Evolutionary conservation across 208 protist genomes (phyloP).

Genomic region (Acanthamoeba healyi): DNA sequence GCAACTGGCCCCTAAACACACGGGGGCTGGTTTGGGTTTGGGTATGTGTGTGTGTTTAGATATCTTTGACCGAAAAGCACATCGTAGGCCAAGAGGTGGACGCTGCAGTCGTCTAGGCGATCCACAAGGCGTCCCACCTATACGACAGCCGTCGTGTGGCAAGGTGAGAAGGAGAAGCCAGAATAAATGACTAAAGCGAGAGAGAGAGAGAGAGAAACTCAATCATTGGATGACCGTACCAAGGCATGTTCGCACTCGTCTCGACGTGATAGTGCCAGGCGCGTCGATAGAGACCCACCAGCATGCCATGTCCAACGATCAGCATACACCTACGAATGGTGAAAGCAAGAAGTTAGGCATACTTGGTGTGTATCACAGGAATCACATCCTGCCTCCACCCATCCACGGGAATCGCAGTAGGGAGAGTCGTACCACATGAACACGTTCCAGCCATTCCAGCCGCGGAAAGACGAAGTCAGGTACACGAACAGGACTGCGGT

Average conservation of each 20-base stretch:
- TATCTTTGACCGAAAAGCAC: no score
- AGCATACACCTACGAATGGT: background rate
- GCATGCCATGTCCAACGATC: conserved; percentile 61
- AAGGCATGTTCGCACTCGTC: conserved; percentile 15
- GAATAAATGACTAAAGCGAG: no score
- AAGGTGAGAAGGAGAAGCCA: background rate
- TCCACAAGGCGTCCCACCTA: conserved; percentile 37
- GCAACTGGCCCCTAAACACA: no score
- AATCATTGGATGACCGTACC: conserved; percentile 10
- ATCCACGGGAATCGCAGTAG: background rate
- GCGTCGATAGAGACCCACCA: conserved; percentile 56
- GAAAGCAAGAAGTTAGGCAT: background rate
- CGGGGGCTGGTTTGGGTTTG: no score
- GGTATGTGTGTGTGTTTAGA: no score
- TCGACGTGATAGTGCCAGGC: conserved; percentile 56
- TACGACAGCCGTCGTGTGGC: background rate
- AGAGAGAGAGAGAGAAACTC: no score
- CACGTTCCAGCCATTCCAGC: conserved; percentile 63
- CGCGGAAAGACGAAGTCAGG: conserved; percentile 22
- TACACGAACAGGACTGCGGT: conserved; percentile 26
- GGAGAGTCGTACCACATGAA: conserved; percentile 55
- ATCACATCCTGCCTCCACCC: no score
- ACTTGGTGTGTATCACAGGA: background rate
- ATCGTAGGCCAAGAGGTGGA: background rate
- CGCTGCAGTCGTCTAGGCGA: conserved; percentile 12